Evolutionary conservation across 306 rosid genomes (phyloP), one percentile per base, ranked within the genome.

Genomic region (Medicago arabica): DNA sequence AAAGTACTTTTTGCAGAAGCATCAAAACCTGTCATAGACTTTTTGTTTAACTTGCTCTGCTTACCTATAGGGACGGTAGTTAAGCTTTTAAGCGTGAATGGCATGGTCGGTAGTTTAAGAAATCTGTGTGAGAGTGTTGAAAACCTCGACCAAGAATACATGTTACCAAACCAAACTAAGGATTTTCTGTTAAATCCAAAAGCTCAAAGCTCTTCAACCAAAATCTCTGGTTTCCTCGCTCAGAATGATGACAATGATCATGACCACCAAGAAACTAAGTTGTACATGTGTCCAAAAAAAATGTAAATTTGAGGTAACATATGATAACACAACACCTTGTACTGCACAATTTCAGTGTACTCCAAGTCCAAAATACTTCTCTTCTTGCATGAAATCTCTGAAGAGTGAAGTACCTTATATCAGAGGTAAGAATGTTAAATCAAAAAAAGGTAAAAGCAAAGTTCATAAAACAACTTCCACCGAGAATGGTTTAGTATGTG

Each of bases 1-100:
- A 85, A 36, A 74, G 80, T 88, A 3, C 54, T 86, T 0, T 88
- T 72, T 4, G 96, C 86, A 0, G 91, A 90, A 78, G 87, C 90
- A 0, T 81, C 63, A 10, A 57, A 57, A 11, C 2, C 6, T 1
- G 86, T 83, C 2, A 12, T 62, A 8, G 89, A 85, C 39, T 85
- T 90, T 25, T 82, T 90, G 3, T 79, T 88, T 14, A 66, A 40
- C 9, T 41, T 87, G 2, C 71, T 85, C 0, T 7, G 84, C 0
- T 15, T 90, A 17, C 96, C 90, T 0, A 3, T 88, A 0, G 80
- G 87, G 0, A 67, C 81, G 0, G 71, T 85, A 81, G 9, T 76
- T 84, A 7, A 71, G 36, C 8, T 87, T 2, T 73, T 89, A 5
- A 71, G 28, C 6, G 72, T 7, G 5, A 7, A 64, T 0, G 65